Evolutionary conservation across 1,284 basidiomycete species (phyloP).

Genomic region (Ustilago nuda): DNA sequence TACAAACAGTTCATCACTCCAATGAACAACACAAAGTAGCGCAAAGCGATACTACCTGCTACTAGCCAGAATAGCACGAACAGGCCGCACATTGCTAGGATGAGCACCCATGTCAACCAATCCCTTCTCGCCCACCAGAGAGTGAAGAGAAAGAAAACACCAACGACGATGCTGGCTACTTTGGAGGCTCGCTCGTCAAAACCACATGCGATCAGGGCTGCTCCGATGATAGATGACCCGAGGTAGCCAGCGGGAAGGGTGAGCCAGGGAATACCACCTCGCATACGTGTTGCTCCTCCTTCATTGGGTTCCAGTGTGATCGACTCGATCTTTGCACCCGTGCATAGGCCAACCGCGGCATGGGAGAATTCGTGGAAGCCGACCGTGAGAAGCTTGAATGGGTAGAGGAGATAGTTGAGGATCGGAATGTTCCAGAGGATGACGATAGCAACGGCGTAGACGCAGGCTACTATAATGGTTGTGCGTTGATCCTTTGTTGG

Average conservation of each 20-base stretch:
- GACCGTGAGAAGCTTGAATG: conserved; percentile 68
- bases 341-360: conserved; percentile 74
- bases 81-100: conserved; percentile 59
- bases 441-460: conserved; percentile 60
- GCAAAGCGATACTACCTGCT: conserved; percentile 53
- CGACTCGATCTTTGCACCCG: conserved; percentile 87
- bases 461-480: conserved; percentile 68
- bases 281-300: conserved; percentile 91
- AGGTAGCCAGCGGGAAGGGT: conserved; percentile 79
- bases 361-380: conserved; percentile 65
- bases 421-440: conserved; percentile 64
- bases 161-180: conserved; percentile 83
- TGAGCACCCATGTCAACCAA: conserved; percentile 73
- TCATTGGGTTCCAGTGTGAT: conserved; percentile 75
- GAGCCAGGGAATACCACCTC: conserved; percentile 87
- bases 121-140: conserved; percentile 86
- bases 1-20: conserved; percentile 71
- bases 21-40: conserved; percentile 84
- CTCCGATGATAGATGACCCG: conserved; percentile 83
- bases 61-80: conserved; percentile 62
- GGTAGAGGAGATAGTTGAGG: conserved; percentile 66
- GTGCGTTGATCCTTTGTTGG: conserved; percentile 62
- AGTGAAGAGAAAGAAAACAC: conserved; percentile 88
- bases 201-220: conserved; percentile 84
- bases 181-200: conserved; percentile 95